These are phyloP conservation scores for Amphibolis antarctica DNA, from an alignment of 106 monocot genomes.

Conservation along the genomic window DNA sequence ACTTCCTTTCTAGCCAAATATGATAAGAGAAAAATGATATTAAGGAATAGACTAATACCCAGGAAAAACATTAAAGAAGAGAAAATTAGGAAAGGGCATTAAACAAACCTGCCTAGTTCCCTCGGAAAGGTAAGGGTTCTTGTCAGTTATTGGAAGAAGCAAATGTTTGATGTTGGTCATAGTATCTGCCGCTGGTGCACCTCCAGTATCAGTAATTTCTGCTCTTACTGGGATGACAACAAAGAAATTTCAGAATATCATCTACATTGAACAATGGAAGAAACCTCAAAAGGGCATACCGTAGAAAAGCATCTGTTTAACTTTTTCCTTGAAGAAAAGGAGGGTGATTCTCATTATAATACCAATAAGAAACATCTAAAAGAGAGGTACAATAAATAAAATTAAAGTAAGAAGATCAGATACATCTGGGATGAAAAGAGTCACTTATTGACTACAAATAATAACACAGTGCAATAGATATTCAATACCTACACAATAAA, in stretches of 20 bases:
- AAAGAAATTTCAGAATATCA: neutral
- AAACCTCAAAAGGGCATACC: neutral
- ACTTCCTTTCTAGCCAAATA: too few relatives aligned
- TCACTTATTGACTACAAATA: too few relatives aligned
- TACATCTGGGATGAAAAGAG: too few relatives aligned
- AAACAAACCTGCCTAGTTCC: conserved; percentile 60
- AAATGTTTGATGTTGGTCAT: conserved; percentile 45
- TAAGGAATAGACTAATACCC: too few relatives aligned
- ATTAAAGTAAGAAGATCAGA: too few relatives aligned
- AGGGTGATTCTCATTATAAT: too few relatives aligned
- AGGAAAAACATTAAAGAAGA: neutral
- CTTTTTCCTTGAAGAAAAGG: too few relatives aligned
- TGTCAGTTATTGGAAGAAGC: conserved; percentile 61
- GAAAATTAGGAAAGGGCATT: neutral
- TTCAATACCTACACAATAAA: too few relatives aligned
- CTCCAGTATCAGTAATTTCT: conserved; percentile 35
- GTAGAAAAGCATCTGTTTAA: neutral
- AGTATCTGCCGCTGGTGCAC: conserved; percentile 25
- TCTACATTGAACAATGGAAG: neutral
- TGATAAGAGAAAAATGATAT: too few relatives aligned
- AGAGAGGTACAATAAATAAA: too few relatives aligned
- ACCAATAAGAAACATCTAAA: too few relatives aligned
- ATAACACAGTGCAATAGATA: too few relatives aligned
- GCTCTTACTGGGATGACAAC: conserved; percentile 32
- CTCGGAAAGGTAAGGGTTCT: conserved; percentile 72